Evolutionary conservation across 345 rosid species (phyloP).

Genomic region (Acer yangbiense): DNA sequence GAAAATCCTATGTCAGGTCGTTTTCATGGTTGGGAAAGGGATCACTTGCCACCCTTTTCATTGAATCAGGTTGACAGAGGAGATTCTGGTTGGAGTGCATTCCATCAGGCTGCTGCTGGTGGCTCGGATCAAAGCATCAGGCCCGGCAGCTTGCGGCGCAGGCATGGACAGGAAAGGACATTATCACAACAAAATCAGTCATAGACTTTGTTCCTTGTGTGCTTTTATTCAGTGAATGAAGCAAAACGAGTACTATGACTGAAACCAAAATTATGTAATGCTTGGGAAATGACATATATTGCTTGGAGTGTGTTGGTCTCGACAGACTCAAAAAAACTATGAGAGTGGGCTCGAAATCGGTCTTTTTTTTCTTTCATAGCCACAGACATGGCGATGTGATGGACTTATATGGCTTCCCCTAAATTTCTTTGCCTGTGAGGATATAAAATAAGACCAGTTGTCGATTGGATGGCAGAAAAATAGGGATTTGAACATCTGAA

Average conservation of each 20-base stretch:
- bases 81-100: slow-evolving; percentile 60
- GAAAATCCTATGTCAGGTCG: slow-evolving; percentile 41
- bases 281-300: slow-evolving; percentile 57
- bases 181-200: slow-evolving; percentile 62
- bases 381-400: slow-evolving; percentile 29
- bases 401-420: slow-evolving; percentile 44
- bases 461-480: slow-evolving; percentile 7
- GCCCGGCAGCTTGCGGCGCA: slow-evolving; percentile 59
- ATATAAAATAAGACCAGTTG: slow-evolving; percentile 34
- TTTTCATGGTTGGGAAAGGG: slow-evolving; percentile 77
- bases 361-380: slow-evolving; percentile 32
- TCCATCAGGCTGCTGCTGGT: slow-evolving; percentile 48
- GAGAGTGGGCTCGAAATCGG: slow-evolving; percentile 41
- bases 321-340: slow-evolving; percentile 36
- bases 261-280: slow-evolving; percentile 58
- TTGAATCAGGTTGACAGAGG: slow-evolving; percentile 71
- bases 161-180: slow-evolving; percentile 75
- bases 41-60: slow-evolving; percentile 56
- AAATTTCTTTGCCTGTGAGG: slow-evolving; percentile 42
- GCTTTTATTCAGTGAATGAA: slow-evolving; percentile 37
- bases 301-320: slow-evolving; percentile 36
- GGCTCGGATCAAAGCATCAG: slow-evolving; percentile 49
- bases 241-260: slow-evolving; percentile 36
- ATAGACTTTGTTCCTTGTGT: slow-evolving; percentile 29
- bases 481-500: background rate